A percentile compares a stretch with the other conserved stretches of the same genome.
phyloP scores from a whole-genome alignment of 2,329 filamentous ascomycete genomes.

The Fusarium odoratissimum region DNA sequence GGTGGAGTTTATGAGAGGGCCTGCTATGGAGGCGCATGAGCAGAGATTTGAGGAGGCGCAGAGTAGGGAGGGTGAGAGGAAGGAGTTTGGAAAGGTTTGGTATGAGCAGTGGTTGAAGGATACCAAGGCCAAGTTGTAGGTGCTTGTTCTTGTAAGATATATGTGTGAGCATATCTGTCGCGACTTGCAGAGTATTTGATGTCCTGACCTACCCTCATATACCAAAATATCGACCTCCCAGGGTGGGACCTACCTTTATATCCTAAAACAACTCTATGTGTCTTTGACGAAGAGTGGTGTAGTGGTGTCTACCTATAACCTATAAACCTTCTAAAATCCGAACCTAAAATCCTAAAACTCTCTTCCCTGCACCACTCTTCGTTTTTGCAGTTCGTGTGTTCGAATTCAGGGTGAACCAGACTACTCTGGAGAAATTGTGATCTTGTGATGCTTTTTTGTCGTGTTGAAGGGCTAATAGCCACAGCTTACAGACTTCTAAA shows the following conservation, averaged over 20 bases:
- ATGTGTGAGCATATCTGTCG: neutral
- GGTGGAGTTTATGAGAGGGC: constrained; percentile 66
- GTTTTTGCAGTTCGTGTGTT: neutral
- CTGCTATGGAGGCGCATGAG: constrained; percentile 62
- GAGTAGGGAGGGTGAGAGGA: constrained; percentile 55
- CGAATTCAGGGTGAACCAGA: neutral
- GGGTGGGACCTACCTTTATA: neutral
- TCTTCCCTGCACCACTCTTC: neutral
- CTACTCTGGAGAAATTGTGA: neutral
- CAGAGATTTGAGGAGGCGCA: constrained; percentile 58
- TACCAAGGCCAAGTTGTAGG: constrained; percentile 54
- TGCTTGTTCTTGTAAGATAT: neutral
- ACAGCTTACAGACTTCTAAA: neutral
- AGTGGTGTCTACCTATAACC: neutral
- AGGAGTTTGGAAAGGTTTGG: constrained; percentile 59
- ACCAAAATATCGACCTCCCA: neutral
- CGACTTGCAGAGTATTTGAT: neutral
- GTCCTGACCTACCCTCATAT: neutral
- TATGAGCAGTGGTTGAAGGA: constrained; percentile 61
- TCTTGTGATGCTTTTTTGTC: too few relatives aligned
- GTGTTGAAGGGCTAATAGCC: accelerated
- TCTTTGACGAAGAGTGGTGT: neutral
- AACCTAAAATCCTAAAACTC: neutral
- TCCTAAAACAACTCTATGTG: neutral
- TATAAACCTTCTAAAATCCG: neutral